Evolutionary conservation across 495 filamentous ascomycete genomes (phyloP), one percentile per base, ranked within the genome.

Genomic region (Penicillium coprophilum): DNA sequence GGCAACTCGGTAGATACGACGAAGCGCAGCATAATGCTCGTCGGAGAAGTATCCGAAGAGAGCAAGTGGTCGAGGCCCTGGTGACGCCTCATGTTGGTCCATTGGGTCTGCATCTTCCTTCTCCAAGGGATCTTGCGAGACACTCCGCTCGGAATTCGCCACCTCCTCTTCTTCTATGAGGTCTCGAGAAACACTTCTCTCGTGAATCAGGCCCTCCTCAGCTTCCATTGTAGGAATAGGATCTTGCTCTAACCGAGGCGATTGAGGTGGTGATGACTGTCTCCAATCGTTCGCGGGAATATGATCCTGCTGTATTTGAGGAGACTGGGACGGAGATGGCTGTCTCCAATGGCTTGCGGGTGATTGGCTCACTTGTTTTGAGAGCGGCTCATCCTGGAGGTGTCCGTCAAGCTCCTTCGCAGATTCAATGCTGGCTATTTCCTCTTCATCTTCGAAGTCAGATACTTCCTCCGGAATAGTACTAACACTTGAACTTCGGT

Each of bases 41-140:
- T 79, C 65, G n/a, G 71, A 76, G 55, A 79, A 79, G 61, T 76
- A 74, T 19, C 73, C 74, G 39, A 75, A 77, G 11, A 61, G 52
- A 24, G 71, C 63, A 19, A 75, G 60, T 46, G 69, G 64, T 55
- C 64, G 48, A 32, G 59, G 60, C 11, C 60, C 55, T 40, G 55
- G 56, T 19, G 55, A 57, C 32, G 53, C 47, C 24, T 50, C 53
- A 50, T 57, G 41, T 43, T 56, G 40, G 46, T 58, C 47, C 21
- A 48, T 39, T 31, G 53, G 24, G 8, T 56, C 47, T 20, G 49
- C 55, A 45, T 28, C 27, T 13, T 57, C 49, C 4, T 64, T 36
- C 40, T 66, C 62, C 6, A 15, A 45, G 15, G 27, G 15, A 10
- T 53, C 39, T 20, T 34, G 30, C 21, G 57, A 48, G 23, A 40